A percentile compares a stretch with the other conserved stretches of the same genome.
phyloP scores from a whole-genome alignment of 176 grass and related monocot species.

The Paspalum vaginatum region DNA sequence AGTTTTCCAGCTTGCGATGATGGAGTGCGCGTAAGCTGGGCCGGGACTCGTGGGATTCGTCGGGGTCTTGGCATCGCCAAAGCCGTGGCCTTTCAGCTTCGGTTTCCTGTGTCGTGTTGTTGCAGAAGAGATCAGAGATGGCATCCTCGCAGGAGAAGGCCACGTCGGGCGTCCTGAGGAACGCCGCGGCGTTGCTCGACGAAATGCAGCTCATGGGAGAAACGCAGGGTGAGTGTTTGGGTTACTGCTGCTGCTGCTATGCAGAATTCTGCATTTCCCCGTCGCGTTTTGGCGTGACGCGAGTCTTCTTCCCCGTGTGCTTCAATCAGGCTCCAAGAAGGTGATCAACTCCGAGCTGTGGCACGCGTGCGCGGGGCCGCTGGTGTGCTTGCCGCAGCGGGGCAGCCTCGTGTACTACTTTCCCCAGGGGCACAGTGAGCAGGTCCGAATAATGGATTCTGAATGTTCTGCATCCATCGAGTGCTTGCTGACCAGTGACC shows the following conservation, averaged over 20 bases:
- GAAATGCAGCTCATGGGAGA: conserved; percentile 97
- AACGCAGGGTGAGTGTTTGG: conserved; percentile 55
- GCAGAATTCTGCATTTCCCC: not conserved
- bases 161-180: conserved; percentile 55
- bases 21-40: not conserved
- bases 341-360: conserved; percentile 96
- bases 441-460: conserved; percentile 49
- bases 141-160: conserved; percentile 63
- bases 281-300: not conserved
- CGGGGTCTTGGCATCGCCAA: not conserved
- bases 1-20: not conserved
- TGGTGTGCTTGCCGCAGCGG: conserved; percentile 83
- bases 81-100: not conserved
- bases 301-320: not conserved
- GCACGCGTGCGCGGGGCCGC: conserved; percentile 94
- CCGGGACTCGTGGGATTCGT: not conserved
- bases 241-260: not conserved
- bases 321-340: conserved; percentile 66
- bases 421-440: conserved; percentile 94
- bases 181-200: conserved; percentile 75
- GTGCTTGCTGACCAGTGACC: conserved; percentile 3
- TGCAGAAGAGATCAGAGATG: conserved; percentile 28
- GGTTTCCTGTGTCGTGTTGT: not conserved
- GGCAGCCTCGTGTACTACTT: conserved; percentile 94
- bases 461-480: not conserved